Conservation (phyloP, 495 filamentous ascomycete species). For the Neurospora sp. region DNA sequence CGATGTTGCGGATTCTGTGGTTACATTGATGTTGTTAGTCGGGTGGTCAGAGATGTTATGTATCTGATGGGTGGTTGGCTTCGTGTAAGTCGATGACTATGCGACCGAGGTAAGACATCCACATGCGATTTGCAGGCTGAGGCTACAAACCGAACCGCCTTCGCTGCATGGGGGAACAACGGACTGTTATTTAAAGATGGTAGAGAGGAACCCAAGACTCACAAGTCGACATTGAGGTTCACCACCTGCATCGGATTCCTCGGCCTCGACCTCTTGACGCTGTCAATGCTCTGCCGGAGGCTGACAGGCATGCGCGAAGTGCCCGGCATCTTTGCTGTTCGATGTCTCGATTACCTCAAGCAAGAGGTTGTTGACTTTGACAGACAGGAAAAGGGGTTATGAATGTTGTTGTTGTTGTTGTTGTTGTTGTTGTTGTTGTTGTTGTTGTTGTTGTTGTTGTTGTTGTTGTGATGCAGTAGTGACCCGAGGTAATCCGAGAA, state of each 20-base stretch:
- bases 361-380: background rate
- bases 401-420: background rate
- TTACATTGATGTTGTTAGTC: constrained; percentile 5
- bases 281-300: constrained; percentile 51
- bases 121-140: background rate
- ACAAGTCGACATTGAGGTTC: constrained; percentile 63
- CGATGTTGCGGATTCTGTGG: constrained; percentile 66
- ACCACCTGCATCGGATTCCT: constrained; percentile 50
- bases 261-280: constrained; percentile 41
- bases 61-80: background rate
- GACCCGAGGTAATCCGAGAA: background rate
- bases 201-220: constrained; percentile 27
- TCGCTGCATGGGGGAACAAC: background rate
- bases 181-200: background rate
- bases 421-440: background rate
- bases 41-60: background rate
- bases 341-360: background rate
- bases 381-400: background rate
- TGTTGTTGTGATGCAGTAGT: background rate
- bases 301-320: constrained; percentile 58
- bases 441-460: background rate
- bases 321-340: constrained; percentile 41
- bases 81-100: background rate
- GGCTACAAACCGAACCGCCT: background rate
- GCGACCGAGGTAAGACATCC: background rate